Conservation (phyloP, 352 stramenopile genomes). For the Saprolegnia diclina region DNA sequence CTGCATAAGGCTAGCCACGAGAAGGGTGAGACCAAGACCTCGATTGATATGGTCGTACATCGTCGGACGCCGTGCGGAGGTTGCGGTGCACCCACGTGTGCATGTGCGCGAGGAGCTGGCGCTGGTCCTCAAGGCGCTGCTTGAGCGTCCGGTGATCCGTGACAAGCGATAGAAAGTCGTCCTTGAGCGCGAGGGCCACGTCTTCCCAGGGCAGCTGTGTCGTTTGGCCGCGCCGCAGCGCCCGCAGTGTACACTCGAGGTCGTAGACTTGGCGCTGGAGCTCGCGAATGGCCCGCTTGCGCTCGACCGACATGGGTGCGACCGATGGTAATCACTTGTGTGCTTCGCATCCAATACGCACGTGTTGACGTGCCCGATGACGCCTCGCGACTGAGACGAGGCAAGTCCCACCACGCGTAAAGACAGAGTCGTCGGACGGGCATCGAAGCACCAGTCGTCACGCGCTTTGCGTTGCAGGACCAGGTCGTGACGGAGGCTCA, state of each 20-base stretch:
- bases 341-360: background rate
- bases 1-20: background rate
- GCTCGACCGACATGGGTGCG: background rate
- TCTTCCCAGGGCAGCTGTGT: constrained; percentile 2
- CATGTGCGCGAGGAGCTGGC: background rate
- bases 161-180: background rate
- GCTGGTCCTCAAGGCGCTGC: background rate
- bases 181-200: background rate
- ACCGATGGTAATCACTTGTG: background rate
- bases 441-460: no score
- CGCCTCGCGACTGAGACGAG: no score
- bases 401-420: no score
- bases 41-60: background rate
- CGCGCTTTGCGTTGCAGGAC: no score
- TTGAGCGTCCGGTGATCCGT: background rate
- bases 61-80: background rate
- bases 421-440: no score
- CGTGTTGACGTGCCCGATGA: no score
- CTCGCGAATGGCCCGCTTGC: background rate
- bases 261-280: background rate
- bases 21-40: no score
- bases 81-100: background rate
- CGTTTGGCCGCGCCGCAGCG: background rate
- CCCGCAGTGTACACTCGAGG: background rate
- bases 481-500: no score